Evolutionary conservation across 805 yeast species (phyloP).

Genomic region (Cyberlindnera euphorbiiphila): DNA sequence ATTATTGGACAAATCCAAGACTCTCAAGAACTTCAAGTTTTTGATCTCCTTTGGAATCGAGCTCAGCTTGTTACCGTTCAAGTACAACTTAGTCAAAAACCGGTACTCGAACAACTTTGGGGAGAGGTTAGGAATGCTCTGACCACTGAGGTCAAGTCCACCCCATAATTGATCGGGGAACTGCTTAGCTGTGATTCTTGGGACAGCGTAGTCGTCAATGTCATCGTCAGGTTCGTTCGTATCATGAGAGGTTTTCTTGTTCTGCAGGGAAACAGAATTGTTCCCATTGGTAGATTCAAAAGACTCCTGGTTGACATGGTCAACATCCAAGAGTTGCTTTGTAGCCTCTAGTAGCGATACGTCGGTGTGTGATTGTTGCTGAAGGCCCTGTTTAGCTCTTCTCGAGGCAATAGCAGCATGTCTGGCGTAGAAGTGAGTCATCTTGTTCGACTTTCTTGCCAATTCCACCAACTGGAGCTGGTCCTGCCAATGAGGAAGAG

Average conservation of each 20-base stretch:
- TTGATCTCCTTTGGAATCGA: conserved; percentile 64
- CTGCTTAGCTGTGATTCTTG: conserved; percentile 49
- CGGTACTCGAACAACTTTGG: conserved; percentile 73
- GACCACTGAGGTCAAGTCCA: conserved; percentile 87
- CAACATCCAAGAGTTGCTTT: conserved; percentile 31
- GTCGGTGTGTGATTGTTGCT: conserved; percentile 11
- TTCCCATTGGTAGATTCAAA: conserved; percentile 8
- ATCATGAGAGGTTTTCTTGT: conserved; percentile 39
- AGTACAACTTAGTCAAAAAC: conserved; percentile 80
- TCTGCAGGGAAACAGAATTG: conserved; percentile 31
- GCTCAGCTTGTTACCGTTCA: conserved; percentile 80
- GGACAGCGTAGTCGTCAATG: conserved; percentile 59
- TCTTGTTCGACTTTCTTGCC: conserved; percentile 55
- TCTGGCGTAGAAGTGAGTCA: conserved; percentile 81
- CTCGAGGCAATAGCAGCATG: conserved; percentile 70
- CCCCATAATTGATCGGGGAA: conserved; percentile 85
- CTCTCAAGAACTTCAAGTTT: conserved; percentile 66
- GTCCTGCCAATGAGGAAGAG: conserved; percentile 67
- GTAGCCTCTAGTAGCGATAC: conserved; percentile 36
- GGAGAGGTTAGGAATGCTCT: conserved; percentile 69
- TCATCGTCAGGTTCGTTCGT: conserved; percentile 30
- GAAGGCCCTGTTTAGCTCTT: conserved; percentile 25
- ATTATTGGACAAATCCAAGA: conserved; percentile 83
- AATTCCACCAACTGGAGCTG: conserved; percentile 69
- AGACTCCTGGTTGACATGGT: conserved; percentile 20